Evolutionary conservation across 78 protist species (phyloP), one percentile per base, ranked within the genome.

Genomic region (Speleostelium caveatum): DNA sequence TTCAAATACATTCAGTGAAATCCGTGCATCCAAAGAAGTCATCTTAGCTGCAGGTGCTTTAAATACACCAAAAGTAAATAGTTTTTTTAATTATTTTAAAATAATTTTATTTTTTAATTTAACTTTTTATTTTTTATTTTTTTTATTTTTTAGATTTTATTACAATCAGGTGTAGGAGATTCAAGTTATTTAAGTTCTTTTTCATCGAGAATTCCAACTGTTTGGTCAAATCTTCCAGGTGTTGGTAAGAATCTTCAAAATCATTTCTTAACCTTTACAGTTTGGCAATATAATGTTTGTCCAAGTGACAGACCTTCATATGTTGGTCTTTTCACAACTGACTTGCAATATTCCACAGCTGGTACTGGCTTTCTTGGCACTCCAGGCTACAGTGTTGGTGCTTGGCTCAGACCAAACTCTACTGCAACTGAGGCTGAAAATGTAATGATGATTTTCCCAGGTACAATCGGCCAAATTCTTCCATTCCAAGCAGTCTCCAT

Each of bases 61-160:
- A 17, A 86, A 86, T 49, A 86, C 85, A 14, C 93, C 93, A 55
- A 86, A 86, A 56, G 65, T 86, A 2, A 79, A 79, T n/a, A n/a
- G n/a, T n/a, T n/a, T n/a, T n/a, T n/a, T n/a, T n/a, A n/a, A n/a
- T n/a, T n/a, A n/a, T n/a, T n/a, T n/a, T n/a, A n/a, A n/a, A n/a
- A n/a, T n/a, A n/a, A n/a, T n/a, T n/a, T n/a, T n/a, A n/a, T n/a
- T n/a, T n/a, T n/a, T n/a, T n/a, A n/a, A n/a, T n/a, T n/a, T n/a
- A n/a, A n/a, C n/a, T n/a, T n/a, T n/a, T n/a, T n/a, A n/a, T n/a
- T n/a, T n/a, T n/a, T n/a, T n/a, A n/a, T n/a, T n/a, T n/a, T n/a
- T n/a, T n/a, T n/a, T n/a, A n/a, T n/a, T n/a, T n/a, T n/a, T n/a
- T n/a, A n/a, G 53, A 45, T 45, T 14, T 10, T 45, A 6, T 45